Conservation (phyloP, 2,329 filamentous ascomycete genomes). For the Diaporthe ampelina region DNA sequence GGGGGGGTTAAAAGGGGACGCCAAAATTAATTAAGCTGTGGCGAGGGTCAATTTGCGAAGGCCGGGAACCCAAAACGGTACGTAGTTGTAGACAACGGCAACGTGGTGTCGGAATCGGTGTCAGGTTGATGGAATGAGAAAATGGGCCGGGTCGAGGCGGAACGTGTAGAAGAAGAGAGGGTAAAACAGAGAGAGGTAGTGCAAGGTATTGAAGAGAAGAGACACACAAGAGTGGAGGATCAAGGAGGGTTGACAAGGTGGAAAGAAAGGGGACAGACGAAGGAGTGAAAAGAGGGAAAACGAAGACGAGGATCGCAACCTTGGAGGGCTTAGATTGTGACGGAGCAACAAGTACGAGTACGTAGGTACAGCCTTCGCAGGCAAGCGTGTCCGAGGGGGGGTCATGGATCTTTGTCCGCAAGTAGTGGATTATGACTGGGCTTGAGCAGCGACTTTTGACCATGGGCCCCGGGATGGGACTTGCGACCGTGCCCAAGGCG, state of each 20-base stretch:
- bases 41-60: slow-evolving; percentile 34
- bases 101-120: neutral
- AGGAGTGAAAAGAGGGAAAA: slow-evolving; percentile 31
- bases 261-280: slow-evolving; percentile 31
- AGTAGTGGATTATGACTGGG: slow-evolving; percentile 3
- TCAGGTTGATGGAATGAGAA: slow-evolving; percentile 3
- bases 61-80: slow-evolving; percentile 18
- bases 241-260: slow-evolving; percentile 32
- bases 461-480: slow-evolving; percentile 5
- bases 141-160: slow-evolving; percentile 11
- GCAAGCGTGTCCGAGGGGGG: slow-evolving; percentile 15
- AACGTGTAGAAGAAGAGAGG: neutral
- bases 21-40: slow-evolving; percentile 37
- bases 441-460: slow-evolving; percentile 7
- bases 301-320: slow-evolving; percentile 39
- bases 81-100: slow-evolving; percentile 17
- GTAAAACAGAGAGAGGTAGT: slow-evolving; percentile 9
- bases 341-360: slow-evolving; percentile 20
- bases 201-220: slow-evolving; percentile 12
- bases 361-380: slow-evolving; percentile 21
- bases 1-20: slow-evolving; percentile 27
- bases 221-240: slow-evolving; percentile 1
- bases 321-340: slow-evolving; percentile 42
- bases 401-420: slow-evolving; percentile 12
- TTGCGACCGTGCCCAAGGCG: slow-evolving; percentile 20